Evolutionary conservation across 345 rosid genomes (phyloP).

Genomic region (Hibiscus tridactylites): DNA sequence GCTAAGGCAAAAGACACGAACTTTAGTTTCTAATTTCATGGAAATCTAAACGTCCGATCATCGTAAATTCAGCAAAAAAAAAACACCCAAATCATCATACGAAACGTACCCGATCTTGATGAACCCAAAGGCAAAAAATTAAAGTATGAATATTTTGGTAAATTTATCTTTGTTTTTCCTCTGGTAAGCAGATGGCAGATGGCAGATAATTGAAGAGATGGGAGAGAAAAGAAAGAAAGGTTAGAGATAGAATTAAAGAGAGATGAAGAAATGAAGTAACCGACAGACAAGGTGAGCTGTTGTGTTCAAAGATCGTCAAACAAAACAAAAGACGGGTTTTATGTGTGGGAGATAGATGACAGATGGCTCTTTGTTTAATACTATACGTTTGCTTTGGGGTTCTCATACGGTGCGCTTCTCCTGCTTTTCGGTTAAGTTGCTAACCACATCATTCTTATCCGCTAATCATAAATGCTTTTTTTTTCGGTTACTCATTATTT

Average conservation of each 20-base stretch:
- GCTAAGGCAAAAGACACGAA: background rate
- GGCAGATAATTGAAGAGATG: no score
- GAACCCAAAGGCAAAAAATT: background rate
- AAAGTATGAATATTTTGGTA: no score
- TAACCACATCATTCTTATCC: background rate
- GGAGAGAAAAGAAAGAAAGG: no score
- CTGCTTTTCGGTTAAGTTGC: background rate
- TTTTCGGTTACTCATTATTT: no score
- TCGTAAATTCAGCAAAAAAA: background rate
- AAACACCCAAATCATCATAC: background rate
- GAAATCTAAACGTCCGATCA: background rate
- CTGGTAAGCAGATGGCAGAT: background rate
- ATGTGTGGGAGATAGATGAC: background rate
- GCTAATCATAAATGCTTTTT: constrained; percentile 41
- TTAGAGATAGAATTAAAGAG: background rate
- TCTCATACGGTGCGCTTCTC: background rate
- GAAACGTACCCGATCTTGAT: background rate
- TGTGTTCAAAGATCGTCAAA: background rate
- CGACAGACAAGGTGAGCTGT: background rate
- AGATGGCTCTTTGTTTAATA: background rate
- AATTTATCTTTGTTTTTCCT: background rate
- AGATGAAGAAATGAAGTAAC: background rate
- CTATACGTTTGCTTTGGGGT: no score
- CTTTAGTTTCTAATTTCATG: background rate
- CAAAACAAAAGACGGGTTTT: background rate